Base-by-base conservation (phyloP, 495 filamentous ascomycete genomes). In the Stereocaulon alpinum region DNA sequence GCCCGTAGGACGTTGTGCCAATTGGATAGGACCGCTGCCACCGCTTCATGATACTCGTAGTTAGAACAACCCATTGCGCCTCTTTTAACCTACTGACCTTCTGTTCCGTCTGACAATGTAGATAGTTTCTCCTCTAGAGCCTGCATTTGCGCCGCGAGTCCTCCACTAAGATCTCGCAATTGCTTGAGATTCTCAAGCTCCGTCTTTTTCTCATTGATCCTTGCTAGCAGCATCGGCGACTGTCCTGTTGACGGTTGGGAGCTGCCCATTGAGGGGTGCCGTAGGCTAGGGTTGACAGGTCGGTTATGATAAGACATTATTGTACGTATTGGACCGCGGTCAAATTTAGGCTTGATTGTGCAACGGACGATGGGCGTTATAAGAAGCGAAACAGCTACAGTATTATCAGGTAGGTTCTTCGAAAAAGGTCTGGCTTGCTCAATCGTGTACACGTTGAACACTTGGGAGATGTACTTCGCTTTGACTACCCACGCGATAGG, bases 1-100 rank as follows among this genome's bases (percentile, higher is more conserved):
- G 91, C 91, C 53, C 87, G 80, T 20, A 98, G 78, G 55, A 98
- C 91, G 69, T 91, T 94, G 66, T 95, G 87, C 93, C 93, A 98
- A 71, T 98, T 98, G 49, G 87, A 81, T 61, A 98, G 73, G 18
- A 98, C 93, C 49, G 85, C 82, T 50, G 93, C 93, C 68, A 98
- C 90, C 64, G 90, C 92, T 93, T 68, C 52, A 61, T 30, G 48
- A 64, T 42, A 49, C 61, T 60, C 12, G 63, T 30, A 51, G 58
- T 61, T 55, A 66, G 51, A 60, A 32, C 55, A 52, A n/a, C 41
- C 41, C 40, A 40, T 30, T 53, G 17, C 60, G 40, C 56, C 49
- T 42, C 30, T 49, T 50, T 41, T 20, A 20, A 56, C 4, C 50
- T 18, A 20, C 59, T 20, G 61, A 91, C 90, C 89, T 86, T 97